Evolutionary conservation across 495 filamentous ascomycete genomes (phyloP).

Genomic region (Penicillium lividum): DNA sequence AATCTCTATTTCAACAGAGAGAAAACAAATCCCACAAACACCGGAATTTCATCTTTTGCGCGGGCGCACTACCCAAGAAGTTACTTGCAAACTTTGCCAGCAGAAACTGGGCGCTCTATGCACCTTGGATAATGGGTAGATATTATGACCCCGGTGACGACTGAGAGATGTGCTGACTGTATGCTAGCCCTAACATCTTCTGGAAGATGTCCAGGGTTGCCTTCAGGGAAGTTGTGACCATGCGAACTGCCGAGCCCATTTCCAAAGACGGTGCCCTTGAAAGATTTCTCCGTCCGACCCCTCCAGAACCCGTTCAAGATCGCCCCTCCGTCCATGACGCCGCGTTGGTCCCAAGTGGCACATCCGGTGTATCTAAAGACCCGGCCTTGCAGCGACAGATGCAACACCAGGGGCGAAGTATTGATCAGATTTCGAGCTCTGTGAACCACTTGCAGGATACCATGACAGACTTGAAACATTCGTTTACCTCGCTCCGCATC

Average conservation of each 20-base stretch:
- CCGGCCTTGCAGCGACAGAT: constrained; percentile 39
- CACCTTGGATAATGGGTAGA: constrained; percentile 44
- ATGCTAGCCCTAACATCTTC: constrained; percentile 41
- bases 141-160: constrained; percentile 5
- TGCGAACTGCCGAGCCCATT: constrained; percentile 44
- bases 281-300: constrained; percentile 26
- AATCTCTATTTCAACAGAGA: constrained; percentile 42
- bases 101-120: constrained; percentile 45
- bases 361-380: constrained; percentile 16
- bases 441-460: constrained; percentile 48
- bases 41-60: constrained; percentile 44
- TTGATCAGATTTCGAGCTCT: constrained; percentile 47
- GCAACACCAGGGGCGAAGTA: constrained; percentile 43
- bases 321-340: constrained; percentile 22
- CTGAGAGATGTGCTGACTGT: constrained; percentile 11
- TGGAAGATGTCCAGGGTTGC: constrained; percentile 50
- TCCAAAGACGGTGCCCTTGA: constrained; percentile 42
- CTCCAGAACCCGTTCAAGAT: constrained; percentile 28
- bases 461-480: constrained; percentile 47
- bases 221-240: constrained; percentile 48
- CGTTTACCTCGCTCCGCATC: constrained; percentile 46
- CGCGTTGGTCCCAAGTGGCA: constrained; percentile 32
- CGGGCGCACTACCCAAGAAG: constrained; percentile 44
- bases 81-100: constrained; percentile 48
- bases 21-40: constrained; percentile 44